phyloP scores from a whole-genome alignment of 2,329 filamentous ascomycete species.

The Beauveria scarabaeidicola region DNA sequence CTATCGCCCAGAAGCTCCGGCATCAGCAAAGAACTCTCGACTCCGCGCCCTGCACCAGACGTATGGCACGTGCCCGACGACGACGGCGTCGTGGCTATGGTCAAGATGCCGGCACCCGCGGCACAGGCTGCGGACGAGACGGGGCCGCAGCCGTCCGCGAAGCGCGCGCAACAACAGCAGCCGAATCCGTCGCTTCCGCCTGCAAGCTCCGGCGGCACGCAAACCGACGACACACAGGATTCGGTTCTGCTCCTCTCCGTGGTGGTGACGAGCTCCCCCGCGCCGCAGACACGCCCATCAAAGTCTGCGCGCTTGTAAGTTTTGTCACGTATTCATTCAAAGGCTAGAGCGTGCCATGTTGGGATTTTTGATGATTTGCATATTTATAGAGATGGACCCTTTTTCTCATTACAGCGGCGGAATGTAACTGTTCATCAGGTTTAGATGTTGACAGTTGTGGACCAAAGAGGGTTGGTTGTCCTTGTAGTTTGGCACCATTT shows the following conservation, averaged over 20 bases:
- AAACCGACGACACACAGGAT: constrained; percentile 16
- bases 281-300: too few species aligned
- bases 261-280: background rate
- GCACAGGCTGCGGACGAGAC: background rate
- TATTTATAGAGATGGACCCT: too few species aligned
- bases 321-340: too few species aligned
- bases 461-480: too few species aligned
- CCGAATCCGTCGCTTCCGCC: background rate
- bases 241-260: background rate
- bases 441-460: too few species aligned
- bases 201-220: constrained; percentile 14
- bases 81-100: background rate
- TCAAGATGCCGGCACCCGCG: background rate
- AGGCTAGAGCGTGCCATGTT: too few species aligned
- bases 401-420: too few species aligned
- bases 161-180: background rate
- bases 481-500: too few species aligned
- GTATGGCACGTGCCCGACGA: background rate
- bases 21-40: background rate
- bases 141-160: background rate
- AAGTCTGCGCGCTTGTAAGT: too few species aligned
- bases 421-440: too few species aligned
- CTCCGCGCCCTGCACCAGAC: background rate
- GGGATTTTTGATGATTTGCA: too few species aligned
- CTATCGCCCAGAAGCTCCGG: background rate